Evolutionary conservation across 2,329 filamentous ascomycete species (phyloP).

Genomic region (Didymella lethalis): DNA sequence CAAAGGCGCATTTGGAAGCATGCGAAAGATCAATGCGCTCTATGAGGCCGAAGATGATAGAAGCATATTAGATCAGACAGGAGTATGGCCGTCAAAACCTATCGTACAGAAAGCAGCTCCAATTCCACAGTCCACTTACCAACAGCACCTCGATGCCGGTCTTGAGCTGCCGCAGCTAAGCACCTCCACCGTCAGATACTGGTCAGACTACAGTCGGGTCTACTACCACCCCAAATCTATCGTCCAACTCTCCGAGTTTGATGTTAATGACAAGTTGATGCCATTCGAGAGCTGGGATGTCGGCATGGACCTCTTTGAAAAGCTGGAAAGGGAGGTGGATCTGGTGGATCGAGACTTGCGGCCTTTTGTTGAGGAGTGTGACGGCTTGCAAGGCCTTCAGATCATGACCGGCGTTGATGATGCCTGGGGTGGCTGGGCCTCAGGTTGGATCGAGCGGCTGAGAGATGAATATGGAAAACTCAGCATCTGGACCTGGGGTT

Average conservation of each 20-base stretch:
- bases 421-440: constrained; percentile 60
- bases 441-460: constrained; percentile 66
- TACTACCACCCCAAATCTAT: constrained; percentile 91
- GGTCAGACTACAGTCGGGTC: constrained; percentile 94
- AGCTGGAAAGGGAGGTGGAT: constrained; percentile 68
- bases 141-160: constrained; percentile 79
- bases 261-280: constrained; percentile 78
- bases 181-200: constrained; percentile 81
- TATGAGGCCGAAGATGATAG: constrained; percentile 69
- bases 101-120: constrained; percentile 70
- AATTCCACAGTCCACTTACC: constrained; percentile 77
- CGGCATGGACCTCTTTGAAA: constrained; percentile 51
- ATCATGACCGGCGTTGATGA: constrained; percentile 61
- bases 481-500: constrained; percentile 84
- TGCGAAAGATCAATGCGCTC: constrained; percentile 86
- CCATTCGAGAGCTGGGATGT: constrained; percentile 76
- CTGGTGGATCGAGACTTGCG: constrained; percentile 87
- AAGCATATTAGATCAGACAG: constrained; percentile 33
- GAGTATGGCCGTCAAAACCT: constrained; percentile 48
- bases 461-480: constrained; percentile 92
- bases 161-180: constrained; percentile 69
- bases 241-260: constrained; percentile 81
- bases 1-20: constrained; percentile 88
- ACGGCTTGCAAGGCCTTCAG: constrained; percentile 89
- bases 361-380: constrained; percentile 89